Conservation (phyloP, 164 flowering plant genomes). For the Vitis amurensis region DNA sequence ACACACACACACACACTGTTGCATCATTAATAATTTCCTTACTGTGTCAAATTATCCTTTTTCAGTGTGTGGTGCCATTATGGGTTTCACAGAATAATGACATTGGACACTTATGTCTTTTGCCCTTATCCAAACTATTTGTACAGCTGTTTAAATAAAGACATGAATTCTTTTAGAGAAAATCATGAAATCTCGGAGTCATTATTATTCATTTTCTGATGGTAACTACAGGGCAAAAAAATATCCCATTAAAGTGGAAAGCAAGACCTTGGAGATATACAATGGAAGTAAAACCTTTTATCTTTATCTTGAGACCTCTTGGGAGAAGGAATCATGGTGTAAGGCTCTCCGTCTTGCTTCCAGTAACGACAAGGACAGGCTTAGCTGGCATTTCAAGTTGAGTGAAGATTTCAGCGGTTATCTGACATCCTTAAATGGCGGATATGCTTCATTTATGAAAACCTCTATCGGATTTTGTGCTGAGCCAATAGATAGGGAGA, state of each 20-base stretch:
- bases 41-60: no score
- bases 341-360: constrained; percentile 92
- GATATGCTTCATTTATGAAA: constrained; percentile 74
- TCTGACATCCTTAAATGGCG: constrained; percentile 57
- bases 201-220: not conserved
- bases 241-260: constrained; percentile 81
- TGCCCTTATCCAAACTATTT: not conserved
- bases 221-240: constrained; percentile 72
- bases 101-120: not conserved
- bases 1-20: no score
- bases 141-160: not conserved
- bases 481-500: constrained; percentile 44
- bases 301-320: constrained; percentile 82
- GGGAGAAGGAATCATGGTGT: constrained; percentile 99
- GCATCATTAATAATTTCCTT: no score
- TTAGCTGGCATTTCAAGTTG: constrained; percentile 49
- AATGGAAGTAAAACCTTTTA: constrained; percentile 55
- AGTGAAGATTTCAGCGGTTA: constrained; percentile 61
- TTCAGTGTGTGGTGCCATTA: no score
- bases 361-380: constrained; percentile 44
- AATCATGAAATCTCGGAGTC: not conserved
- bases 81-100: not conserved
- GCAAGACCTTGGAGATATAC: constrained; percentile 47
- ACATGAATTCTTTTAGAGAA: not conserved
- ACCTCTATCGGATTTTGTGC: constrained; percentile 39